phyloP scores from a whole-genome alignment of 768 basidiomycete species.

The Podaxis rugospora region DNA sequence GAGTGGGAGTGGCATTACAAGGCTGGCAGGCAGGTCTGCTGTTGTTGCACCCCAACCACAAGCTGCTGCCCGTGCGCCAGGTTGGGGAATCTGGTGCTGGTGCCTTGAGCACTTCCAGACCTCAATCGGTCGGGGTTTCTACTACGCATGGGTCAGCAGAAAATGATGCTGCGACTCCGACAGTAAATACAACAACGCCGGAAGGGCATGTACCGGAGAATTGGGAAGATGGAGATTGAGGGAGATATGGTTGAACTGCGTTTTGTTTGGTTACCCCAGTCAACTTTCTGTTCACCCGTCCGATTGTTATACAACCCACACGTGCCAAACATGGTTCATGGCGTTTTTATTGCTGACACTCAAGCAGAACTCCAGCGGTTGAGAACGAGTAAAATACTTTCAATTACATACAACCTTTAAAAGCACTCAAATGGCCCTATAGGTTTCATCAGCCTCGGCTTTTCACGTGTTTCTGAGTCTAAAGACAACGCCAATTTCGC shows the following conservation, averaged over 20 bases:
- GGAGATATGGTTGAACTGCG: too few species aligned
- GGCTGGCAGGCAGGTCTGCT: neutral
- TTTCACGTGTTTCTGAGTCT: too few species aligned
- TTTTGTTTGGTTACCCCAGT: neutral
- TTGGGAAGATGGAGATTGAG: constrained; percentile 32
- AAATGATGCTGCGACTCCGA: constrained; percentile 5
- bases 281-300: neutral
- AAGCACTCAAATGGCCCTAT: too few species aligned
- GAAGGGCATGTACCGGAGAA: constrained; percentile 24
- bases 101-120: neutral
- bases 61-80: neutral
- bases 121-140: neutral
- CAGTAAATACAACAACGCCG: constrained; percentile 10
- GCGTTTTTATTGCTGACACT: too few species aligned
- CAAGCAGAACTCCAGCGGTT: too few species aligned
- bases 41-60: constrained; percentile 7
- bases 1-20: neutral
- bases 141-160: constrained; percentile 1
- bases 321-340: too few species aligned
- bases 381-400: too few species aligned
- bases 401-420: too few species aligned
- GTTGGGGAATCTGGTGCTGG: neutral
- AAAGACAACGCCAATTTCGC: too few species aligned
- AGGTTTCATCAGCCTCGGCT: too few species aligned
- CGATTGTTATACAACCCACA: neutral